Evolutionary conservation across 805 yeast genomes (phyloP).

Genomic region (Wickerhamiella alocasiicola): DNA sequence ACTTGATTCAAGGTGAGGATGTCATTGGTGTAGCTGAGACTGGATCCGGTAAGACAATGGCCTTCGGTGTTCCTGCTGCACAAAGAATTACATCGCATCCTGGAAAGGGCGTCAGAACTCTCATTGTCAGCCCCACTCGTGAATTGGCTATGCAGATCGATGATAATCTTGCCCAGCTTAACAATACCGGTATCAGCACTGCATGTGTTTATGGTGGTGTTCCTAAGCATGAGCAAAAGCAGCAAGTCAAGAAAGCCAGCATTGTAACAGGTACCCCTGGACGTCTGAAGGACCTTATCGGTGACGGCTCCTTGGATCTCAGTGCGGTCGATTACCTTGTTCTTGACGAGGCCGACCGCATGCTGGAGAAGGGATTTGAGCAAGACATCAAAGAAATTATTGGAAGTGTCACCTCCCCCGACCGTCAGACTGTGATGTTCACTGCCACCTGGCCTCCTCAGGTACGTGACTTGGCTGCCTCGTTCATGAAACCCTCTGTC

Average conservation of each 20-base stretch:
- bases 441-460: slow-evolving; percentile 99
- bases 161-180: slow-evolving; percentile 60
- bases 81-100: slow-evolving; percentile 42
- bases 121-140: slow-evolving; percentile 92
- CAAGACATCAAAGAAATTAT: slow-evolving; percentile 85
- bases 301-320: slow-evolving; percentile 73
- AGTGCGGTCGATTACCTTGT: slow-evolving; percentile 63
- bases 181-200: slow-evolving; percentile 52
- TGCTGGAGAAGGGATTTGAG: slow-evolving; percentile 97
- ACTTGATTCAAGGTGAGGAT: slow-evolving; percentile 60
- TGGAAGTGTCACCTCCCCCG: slow-evolving; percentile 36
- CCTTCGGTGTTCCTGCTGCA: slow-evolving; percentile 96
- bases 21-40: slow-evolving; percentile 97
- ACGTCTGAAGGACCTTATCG: slow-evolving; percentile 75
- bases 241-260: slow-evolving; percentile 49
- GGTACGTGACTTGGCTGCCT: slow-evolving; percentile 80
- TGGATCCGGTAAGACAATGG: slow-evolving; percentile 95
- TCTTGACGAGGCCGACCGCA: slow-evolving; percentile 96
- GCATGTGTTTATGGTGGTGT: slow-evolving; percentile 96
- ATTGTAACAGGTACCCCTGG: slow-evolving; percentile 98
- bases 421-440: slow-evolving; percentile 91
- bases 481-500: slow-evolving; percentile 66
- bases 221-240: slow-evolving; percentile 82
- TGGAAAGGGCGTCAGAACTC: slow-evolving; percentile 48
- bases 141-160: slow-evolving; percentile 90